Base-by-base conservation (phyloP, 805 yeast genomes). In the Cyberlindnera xishuangbannaensis region DNA sequence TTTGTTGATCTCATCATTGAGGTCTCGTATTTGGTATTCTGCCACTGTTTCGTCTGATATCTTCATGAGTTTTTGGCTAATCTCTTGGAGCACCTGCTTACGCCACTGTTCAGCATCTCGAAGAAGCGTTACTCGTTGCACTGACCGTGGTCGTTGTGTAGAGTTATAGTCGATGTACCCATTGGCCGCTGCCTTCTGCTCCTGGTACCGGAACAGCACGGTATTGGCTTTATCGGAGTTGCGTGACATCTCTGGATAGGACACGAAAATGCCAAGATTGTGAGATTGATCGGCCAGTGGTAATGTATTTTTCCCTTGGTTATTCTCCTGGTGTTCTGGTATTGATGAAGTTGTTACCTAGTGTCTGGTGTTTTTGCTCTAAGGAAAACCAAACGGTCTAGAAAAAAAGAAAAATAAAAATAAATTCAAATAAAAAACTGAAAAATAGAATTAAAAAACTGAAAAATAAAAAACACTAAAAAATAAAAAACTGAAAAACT, bases 211-310 rank as follows among this genome's bases (percentile, higher is more conserved):
- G 44, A 73, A 74, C 35, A 84, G 69, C 33, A 78, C 69, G 1
- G 87, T 73, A 52, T 81, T 83, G 5, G 90, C 79, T 49, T 78
- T 82, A 47, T 85, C 94, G 22, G 70, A 69, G 51, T 83, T 83
- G 40, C 92, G 61, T 21, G 92, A 80, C 95, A 84, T 83, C 31
- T 15, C 28, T 20, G 23, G 23, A 20, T 20, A 12, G 23, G 23
- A n/a, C n/a, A n/a, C n/a, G n/a, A n/a, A n/a, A n/a, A n/a, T n/a
- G n/a, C n/a, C n/a, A n/a, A n/a, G n/a, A n/a, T n/a, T n/a, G n/a
- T n/a, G n/a, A n/a, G n/a, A n/a, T n/a, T n/a, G n/a, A n/a, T n/a
- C n/a, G n/a, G n/a, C n/a, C n/a, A n/a, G n/a, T n/a, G n/a, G n/a
- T n/a, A n/a, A n/a, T n/a, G n/a, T n/a, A n/a, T n/a, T n/a, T n/a